Conservation (phyloP, 345 rosid species). For the Salix viminalis region DNA sequence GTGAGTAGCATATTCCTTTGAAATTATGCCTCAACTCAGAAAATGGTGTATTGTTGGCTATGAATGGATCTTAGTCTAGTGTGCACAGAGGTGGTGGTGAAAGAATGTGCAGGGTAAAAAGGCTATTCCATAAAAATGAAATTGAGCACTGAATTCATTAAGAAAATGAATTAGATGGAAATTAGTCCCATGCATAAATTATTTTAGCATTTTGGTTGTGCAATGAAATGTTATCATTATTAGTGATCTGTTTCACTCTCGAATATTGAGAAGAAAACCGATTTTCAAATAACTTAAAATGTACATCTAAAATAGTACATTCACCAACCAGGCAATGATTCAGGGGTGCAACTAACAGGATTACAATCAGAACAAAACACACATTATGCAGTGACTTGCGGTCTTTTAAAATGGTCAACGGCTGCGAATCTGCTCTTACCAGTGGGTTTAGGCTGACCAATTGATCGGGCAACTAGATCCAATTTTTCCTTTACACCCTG, state of each 20-base stretch:
- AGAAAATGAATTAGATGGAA: neutral
- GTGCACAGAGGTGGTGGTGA: too few species aligned
- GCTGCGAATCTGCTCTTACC: slow-evolving; percentile 35
- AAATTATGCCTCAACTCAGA: too few species aligned
- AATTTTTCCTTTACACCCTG: slow-evolving; percentile 53
- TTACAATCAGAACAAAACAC: neutral
- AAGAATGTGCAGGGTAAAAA: too few species aligned
- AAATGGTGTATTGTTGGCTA: too few species aligned
- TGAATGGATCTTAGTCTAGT: too few species aligned
- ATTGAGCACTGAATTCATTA: too few species aligned
- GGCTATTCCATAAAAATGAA: too few species aligned
- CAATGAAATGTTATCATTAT: neutral
- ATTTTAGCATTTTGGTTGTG: neutral
- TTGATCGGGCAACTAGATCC: slow-evolving; percentile 50
- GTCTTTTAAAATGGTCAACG: neutral
- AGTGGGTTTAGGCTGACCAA: slow-evolving; percentile 30
- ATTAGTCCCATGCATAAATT: neutral
- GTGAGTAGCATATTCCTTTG: too few species aligned
- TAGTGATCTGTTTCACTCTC: neutral
- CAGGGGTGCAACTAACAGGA: neutral
- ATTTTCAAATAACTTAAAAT: too few species aligned
- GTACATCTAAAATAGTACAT: neutral
- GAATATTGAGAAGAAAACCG: too few species aligned
- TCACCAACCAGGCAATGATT: neutral
- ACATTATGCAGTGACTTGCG: too few species aligned